Conservation (phyloP, 371 early-diverging fungal genomes). For the Mortierella sp. region DNA sequence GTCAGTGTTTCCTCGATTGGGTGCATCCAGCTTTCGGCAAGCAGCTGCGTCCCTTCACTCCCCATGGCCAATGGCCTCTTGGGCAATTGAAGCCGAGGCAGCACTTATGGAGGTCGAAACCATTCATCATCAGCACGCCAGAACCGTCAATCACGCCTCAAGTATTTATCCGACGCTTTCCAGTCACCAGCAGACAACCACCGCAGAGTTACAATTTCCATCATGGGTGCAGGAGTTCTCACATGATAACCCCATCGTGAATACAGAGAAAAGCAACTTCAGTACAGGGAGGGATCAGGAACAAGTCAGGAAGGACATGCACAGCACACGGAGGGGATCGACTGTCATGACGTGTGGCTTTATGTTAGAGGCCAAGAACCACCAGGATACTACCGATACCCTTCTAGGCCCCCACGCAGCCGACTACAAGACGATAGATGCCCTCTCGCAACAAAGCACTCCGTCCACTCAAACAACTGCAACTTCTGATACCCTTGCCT, state of each 20-base stretch:
- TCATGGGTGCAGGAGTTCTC: background rate
- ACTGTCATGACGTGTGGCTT: conserved; percentile 46
- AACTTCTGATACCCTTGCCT: background rate
- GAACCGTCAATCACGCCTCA: background rate
- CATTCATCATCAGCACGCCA: conserved; percentile 10
- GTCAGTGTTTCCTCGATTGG: background rate
- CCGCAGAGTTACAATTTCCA: background rate
- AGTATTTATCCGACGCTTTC: background rate
- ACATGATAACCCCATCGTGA: background rate
- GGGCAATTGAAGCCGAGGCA: conserved; percentile 47
- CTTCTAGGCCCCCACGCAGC: background rate
- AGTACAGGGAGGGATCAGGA: background rate
- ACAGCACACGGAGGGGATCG: conserved; percentile 11
- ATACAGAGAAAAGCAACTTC: background rate
- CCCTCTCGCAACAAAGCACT: background rate
- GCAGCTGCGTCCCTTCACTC: conserved; percentile 29
- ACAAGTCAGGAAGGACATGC: background rate
- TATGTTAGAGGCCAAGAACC: conserved; percentile 35
- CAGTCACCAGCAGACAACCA: background rate
- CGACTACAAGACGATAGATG: background rate
- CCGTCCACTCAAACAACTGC: background rate
- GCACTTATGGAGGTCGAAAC: conserved; percentile 38
- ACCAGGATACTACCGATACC: background rate
- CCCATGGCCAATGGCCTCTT: conserved; percentile 38
- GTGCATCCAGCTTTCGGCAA: conserved; percentile 11